phyloP scores from a whole-genome alignment of 257 asterid species.

The Capsicum baccatum region DNA sequence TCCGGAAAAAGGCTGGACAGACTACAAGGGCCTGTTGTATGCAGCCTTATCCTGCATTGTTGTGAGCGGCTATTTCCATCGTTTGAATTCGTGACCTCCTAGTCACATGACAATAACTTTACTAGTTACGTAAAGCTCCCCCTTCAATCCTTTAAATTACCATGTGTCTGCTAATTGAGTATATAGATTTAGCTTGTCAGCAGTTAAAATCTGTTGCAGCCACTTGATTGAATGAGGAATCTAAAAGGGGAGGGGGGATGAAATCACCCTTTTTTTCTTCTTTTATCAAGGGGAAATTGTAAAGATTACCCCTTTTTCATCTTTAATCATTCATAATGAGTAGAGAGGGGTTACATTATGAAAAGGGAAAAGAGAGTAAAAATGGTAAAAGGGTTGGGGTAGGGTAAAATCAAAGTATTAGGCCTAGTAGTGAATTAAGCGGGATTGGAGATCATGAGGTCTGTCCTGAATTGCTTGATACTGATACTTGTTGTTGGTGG shows the following conservation, averaged over 20 bases:
- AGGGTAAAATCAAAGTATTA: conserved; percentile 21
- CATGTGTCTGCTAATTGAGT: background rate
- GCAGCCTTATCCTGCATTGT: no score
- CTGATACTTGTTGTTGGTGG: no score
- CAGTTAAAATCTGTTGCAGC: background rate
- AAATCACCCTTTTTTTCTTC: background rate
- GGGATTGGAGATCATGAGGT: no score
- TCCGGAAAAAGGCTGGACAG: no score
- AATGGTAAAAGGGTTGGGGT: background rate
- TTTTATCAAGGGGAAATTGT: background rate
- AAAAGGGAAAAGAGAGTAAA: background rate
- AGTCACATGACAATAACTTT: no score
- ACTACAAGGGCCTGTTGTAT: no score
- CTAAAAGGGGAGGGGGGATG: background rate
- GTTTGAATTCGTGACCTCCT: no score
- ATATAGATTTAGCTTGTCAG: background rate
- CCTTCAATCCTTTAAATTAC: background rate
- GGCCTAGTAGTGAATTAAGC: no score
- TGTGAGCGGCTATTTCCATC: no score
- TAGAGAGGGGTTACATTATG: background rate
- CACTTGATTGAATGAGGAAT: background rate
- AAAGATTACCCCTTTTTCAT: background rate
- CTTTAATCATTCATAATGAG: conserved; percentile 13
- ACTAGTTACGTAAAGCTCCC: no score
- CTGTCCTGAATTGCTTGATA: no score